Evolutionary conservation across 495 filamentous ascomycete genomes (phyloP), one percentile per base, ranked within the genome.

Genomic region (Lichenothelia convexa): DNA sequence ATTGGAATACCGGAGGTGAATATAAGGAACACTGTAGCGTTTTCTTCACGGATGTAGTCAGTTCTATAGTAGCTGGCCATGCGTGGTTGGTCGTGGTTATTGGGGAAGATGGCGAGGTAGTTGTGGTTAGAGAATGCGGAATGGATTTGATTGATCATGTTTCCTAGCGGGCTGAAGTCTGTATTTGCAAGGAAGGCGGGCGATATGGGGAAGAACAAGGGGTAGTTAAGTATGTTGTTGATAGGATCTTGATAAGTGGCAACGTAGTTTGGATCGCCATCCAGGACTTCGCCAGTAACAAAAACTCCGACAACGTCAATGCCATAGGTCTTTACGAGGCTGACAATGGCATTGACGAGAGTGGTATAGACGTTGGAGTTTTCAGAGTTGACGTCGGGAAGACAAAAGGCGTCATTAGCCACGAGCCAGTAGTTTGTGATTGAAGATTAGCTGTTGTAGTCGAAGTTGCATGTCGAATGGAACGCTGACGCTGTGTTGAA

Each of bases 31-130:
- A 76, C 65, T 38, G 81, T 70, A 2, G 66, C 74, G 47, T 87
- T 78, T 51, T 71, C 72, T 21, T 71, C 61, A 3, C 76, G 63
- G 3, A 70, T 57, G 60, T 26, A 54, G 47, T 18, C 34, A 21
- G 17, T 41, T 56, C 2, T 43, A n/a, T n/a, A n/a, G 26, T 4
- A 30, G 44, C 13, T 44, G 12, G 41, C 54, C 50, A 80, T 80
- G 3, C 78, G 70, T 2, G 66, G 55, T 16, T 71, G 32, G 51
- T 89, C 81, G 46, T 91, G 82, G 46, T 91, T 91, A 45, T 87
- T 80, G 11, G 74, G 39, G 54, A 91, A 91, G 3, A 63, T 74
- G 21, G 79, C 79, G 4, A 81, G 62, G 0, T 81, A 57, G 5
- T 67, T 75, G 41, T 83, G 77, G 5, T 50, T 40, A 48, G 74